A percentile compares a stretch with the other conserved stretches of the same genome.
Conservation (phyloP, 129 eudicot species). For the Tagetes patula region DNA sequence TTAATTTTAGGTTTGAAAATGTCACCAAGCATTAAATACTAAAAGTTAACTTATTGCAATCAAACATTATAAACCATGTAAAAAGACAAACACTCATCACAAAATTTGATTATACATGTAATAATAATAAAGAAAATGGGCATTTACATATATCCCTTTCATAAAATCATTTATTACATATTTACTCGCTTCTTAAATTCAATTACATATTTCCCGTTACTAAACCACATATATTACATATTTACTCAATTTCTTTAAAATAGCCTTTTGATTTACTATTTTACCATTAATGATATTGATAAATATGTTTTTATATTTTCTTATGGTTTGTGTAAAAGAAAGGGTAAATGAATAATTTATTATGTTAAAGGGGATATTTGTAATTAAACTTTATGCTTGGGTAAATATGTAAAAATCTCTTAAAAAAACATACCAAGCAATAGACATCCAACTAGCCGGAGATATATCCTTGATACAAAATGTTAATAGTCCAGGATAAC, state of each 20-base stretch:
- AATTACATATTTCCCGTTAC: too few relatives aligned
- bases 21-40: neutral
- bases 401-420: neutral
- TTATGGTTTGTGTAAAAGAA: too few relatives aligned
- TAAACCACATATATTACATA: neutral
- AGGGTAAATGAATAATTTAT: too few relatives aligned
- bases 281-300: too few relatives aligned
- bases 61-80: neutral
- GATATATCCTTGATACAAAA: constrained; percentile 49
- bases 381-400: too few relatives aligned
- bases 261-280: too few relatives aligned
- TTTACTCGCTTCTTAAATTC: neutral
- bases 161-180: too few relatives aligned
- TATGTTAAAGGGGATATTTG: too few relatives aligned
- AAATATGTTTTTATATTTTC: too few relatives aligned
- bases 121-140: neutral
- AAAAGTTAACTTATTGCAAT: neutral
- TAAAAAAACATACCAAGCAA: constrained; percentile 52
- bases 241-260: too few relatives aligned
- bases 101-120: neutral
- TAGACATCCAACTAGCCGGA: constrained; percentile 74
- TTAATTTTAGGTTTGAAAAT: neutral
- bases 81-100: neutral
- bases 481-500: constrained; percentile 38
- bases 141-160: too few relatives aligned